Evolutionary conservation across 2,329 filamentous ascomycete genomes (phyloP).

Genomic region (Fulvia fulva): DNA sequence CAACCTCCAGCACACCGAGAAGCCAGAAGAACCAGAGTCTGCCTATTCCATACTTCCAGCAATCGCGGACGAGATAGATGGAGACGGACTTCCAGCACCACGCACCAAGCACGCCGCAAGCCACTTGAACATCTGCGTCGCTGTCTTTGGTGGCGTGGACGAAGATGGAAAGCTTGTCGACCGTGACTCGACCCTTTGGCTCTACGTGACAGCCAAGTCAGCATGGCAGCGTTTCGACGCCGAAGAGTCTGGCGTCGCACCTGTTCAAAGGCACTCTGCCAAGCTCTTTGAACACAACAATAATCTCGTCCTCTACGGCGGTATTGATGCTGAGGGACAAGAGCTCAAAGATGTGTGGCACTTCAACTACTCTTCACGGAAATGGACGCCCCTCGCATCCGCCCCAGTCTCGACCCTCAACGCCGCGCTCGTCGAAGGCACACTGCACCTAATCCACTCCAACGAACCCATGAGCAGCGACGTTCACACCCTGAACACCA

Average conservation of each 20-base stretch:
- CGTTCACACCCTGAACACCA: constrained; percentile 25
- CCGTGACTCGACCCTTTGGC: constrained; percentile 38
- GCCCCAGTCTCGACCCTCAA: constrained; percentile 33
- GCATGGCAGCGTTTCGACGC: constrained; percentile 28
- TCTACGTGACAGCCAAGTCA: constrained; percentile 35
- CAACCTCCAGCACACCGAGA: constrained; percentile 30
- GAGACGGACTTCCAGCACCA: constrained; percentile 32
- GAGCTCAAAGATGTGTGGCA: constrained; percentile 31
- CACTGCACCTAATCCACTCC: constrained; percentile 40
- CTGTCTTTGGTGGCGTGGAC: constrained; percentile 39
- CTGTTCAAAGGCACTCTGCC: constrained; percentile 25
- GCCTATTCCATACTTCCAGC: constrained; percentile 44
- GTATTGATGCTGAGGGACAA: constrained; percentile 21
- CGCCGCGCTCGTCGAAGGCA: constrained; percentile 35
- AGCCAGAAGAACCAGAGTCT: constrained; percentile 28
- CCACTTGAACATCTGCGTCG: constrained; percentile 37
- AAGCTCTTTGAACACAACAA: constrained; percentile 30
- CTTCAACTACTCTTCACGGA: constrained; percentile 24
- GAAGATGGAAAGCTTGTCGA: constrained; percentile 33
- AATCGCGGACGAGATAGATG: constrained; percentile 33
- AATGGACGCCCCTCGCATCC: constrained; percentile 28
- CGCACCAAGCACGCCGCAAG: constrained; percentile 40
- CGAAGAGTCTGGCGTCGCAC: constrained; percentile 25
- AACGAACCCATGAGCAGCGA: constrained; percentile 31
- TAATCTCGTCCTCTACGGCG: constrained; percentile 30